Base-by-base conservation (phyloP, 75 land plant genomes). In the Gnetum montanum region DNA sequence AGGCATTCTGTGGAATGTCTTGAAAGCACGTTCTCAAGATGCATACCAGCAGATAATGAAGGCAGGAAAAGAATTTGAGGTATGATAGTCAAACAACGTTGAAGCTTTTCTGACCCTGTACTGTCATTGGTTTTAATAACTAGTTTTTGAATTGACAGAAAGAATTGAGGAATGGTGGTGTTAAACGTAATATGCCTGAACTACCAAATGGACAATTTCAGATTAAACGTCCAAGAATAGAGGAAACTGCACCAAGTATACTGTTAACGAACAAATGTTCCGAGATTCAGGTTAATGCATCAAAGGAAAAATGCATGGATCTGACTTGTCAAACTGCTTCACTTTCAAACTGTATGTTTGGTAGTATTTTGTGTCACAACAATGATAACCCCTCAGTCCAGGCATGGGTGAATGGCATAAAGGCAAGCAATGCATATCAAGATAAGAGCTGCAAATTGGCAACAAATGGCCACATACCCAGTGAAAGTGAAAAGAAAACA, bases 1-100 rank as follows among this genome's bases (percentile, higher is more conserved):
- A 63, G 98, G 98, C 18, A 75, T 94, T 31, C 68, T 94, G 31
- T 88, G 94, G 90, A 89, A 73, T 46, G 72, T 92, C 29, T 58
- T 89, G 25, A 82, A 78, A 68, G 29, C 69, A 15, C 76, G 90
- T 18, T 86, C 75, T 6, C 84, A 83, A 49, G 70, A 73, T 10
- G 76, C 74, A 15, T 94, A 85, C 68, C 80, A 73, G 57, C 85
- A 82, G 61, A 94, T 94, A 37, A 88, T 88, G 90, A 61, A 68
- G 31, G 66, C 71, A 44, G 88, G 85, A 7, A 84, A 66, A 57
- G 77, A 78, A 33, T 65, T 79, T 65, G 80, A 80, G 88, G 94
- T 88, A 57, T 40, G 64, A 49, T 61, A 48, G n/a, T n/a, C n/a
- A n/a, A n/a, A n/a, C n/a, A n/a, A n/a, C n/a, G n/a, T n/a, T n/a